A percentile compares a stretch with the other conserved stretches of the same genome.
phyloP scores from a whole-genome alignment of 805 yeast genomes.

The Candida succiphila region DNA sequence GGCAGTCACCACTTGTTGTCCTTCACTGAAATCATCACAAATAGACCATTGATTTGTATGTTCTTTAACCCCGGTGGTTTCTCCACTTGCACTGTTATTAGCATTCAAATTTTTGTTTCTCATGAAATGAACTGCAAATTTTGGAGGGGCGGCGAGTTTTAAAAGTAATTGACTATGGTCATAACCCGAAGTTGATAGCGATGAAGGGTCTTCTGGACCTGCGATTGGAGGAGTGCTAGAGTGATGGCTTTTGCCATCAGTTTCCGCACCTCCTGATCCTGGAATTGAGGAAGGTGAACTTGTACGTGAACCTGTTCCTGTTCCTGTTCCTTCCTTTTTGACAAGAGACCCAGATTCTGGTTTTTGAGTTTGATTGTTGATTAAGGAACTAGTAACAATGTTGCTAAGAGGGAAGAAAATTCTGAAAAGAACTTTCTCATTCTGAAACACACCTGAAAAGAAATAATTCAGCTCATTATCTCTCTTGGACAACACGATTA shows the following conservation, averaged over 20 bases:
- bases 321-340: background rate
- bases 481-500: conserved; percentile 61
- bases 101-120: conserved; percentile 34
- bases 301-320: background rate
- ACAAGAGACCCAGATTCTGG: background rate
- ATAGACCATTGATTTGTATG: conserved; percentile 64
- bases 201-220: conserved; percentile 10
- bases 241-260: conserved; percentile 7
- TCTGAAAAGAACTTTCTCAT: conserved; percentile 58
- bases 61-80: no score
- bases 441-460: conserved; percentile 63
- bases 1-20: conserved; percentile 69
- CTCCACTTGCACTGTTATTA: no score
- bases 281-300: background rate
- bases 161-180: conserved; percentile 16
- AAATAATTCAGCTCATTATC: conserved; percentile 70
- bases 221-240: conserved; percentile 15
- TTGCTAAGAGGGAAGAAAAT: conserved; percentile 60
- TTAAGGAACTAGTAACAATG: conserved; percentile 49
- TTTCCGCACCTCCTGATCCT: background rate
- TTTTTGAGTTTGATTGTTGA: conserved; percentile 28
- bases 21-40: conserved; percentile 79
- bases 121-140: conserved; percentile 68
- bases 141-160: conserved; percentile 45
- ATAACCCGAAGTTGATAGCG: conserved; percentile 10